Percentiles rank a stretch among this genome's conserved stretches.
These are phyloP conservation scores for Schoenoplectus triqueter DNA, from an alignment of 202 grass and related monocot species.

Conservation along the genomic window DNA sequence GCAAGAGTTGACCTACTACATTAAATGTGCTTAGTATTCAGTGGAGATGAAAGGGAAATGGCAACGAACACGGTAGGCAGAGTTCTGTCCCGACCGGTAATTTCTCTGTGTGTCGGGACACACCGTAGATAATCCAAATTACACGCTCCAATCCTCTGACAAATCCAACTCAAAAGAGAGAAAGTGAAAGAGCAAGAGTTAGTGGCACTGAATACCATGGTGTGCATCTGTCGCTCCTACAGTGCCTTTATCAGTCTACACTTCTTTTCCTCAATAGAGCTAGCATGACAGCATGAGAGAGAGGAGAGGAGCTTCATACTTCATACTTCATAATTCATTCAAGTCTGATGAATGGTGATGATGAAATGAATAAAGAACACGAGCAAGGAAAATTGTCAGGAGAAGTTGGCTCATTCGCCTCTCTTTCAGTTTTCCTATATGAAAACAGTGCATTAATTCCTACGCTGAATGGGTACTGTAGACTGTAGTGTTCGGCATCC, in stretches of 20 bases:
- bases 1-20: constrained; percentile 1
- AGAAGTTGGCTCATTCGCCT: not conserved
- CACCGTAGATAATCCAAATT: constrained; percentile 36
- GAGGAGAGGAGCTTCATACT: too few species aligned
- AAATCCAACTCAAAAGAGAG: not conserved
- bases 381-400: not conserved
- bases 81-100: constrained; percentile 28
- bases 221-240: constrained; percentile 7
- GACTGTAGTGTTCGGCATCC: constrained; percentile 26
- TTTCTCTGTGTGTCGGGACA: constrained; percentile 25
- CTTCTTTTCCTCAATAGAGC: not conserved
- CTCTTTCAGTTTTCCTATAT: constrained; percentile 33
- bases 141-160: not conserved
- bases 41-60: not conserved
- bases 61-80: constrained; percentile 1
- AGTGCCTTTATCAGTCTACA: constrained; percentile 10
- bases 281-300: too few species aligned
- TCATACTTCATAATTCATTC: not conserved
- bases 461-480: not conserved
- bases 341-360: constrained; percentile 13
- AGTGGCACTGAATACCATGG: constrained; percentile 45
- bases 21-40: constrained; percentile 16
- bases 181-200: constrained; percentile 29
- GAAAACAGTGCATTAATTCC: constrained; percentile 24
- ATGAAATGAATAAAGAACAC: not conserved